A percentile compares a stretch with the other conserved stretches of the same genome.
Conservation (phyloP, 2,329 filamentous ascomycete species). For the Colletotrichum sidae region DNA sequence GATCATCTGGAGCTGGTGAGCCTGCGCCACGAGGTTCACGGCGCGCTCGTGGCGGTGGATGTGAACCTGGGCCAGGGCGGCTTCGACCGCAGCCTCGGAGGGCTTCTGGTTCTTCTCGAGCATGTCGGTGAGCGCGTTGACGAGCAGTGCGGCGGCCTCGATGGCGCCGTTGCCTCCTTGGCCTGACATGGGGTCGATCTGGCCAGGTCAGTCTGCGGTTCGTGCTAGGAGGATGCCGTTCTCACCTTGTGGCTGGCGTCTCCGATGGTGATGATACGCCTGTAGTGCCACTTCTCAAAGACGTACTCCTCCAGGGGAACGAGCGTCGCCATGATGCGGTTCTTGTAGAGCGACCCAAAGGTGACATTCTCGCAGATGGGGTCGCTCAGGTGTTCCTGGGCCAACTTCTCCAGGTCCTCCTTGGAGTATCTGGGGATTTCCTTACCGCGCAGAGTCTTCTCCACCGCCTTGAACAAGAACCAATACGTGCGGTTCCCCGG, state of each 20-base stretch:
- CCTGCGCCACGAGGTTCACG: conserved; percentile 4
- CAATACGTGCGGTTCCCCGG: conserved; percentile 48
- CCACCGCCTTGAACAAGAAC: conserved; percentile 49
- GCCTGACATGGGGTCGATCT: conserved; percentile 41
- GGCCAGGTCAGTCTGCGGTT: not conserved
- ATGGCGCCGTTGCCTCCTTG: conserved; percentile 44
- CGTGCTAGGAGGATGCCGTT: rapidly evolving
- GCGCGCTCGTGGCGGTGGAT: conserved; percentile 18
- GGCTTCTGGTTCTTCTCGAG: conserved; percentile 21
- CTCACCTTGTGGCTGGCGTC: conserved; percentile 55
- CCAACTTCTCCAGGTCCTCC: conserved; percentile 45
- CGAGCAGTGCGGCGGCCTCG: conserved; percentile 40
- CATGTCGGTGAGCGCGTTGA: conserved; percentile 33
- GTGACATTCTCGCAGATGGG: conserved; percentile 41
- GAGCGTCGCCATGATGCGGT: conserved; percentile 44
- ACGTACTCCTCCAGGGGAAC: conserved; percentile 46
- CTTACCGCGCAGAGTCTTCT: conserved; percentile 42
- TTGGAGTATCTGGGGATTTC: conserved; percentile 49
- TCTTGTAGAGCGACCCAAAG: conserved; percentile 47
- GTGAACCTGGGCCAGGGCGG: conserved; percentile 19
- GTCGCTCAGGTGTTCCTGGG: conserved; percentile 39
- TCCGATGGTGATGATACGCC: conserved; percentile 52
- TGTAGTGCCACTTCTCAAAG: conserved; percentile 52
- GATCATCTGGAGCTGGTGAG: conserved; percentile 21
- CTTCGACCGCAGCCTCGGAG: not conserved